phyloP scores from a whole-genome alignment of 345 rosid genomes.

The Pistacia integerrima region DNA sequence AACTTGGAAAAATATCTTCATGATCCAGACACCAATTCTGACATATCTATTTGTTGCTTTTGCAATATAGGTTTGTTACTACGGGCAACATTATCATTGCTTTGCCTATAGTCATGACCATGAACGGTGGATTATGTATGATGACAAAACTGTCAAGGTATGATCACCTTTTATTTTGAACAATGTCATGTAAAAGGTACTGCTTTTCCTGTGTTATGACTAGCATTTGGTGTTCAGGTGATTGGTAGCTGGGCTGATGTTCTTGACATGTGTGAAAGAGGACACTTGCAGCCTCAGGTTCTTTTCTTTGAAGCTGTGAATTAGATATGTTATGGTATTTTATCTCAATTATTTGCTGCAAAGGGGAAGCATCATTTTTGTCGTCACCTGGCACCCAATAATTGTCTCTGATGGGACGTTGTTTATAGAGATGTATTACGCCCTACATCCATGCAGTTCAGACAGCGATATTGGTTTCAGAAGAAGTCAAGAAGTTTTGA shows the following conservation, averaged over 20 bases:
- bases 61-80: conserved; percentile 85
- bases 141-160: conserved; percentile 95
- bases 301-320: conserved; percentile 81
- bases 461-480: conserved; percentile 20
- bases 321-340: conserved; percentile 30
- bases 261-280: conserved; percentile 73
- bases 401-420: conserved; percentile 20
- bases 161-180: conserved; percentile 12
- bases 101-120: conserved; percentile 82
- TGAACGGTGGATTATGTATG: conserved; percentile 87
- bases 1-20: neutral
- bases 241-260: conserved; percentile 90
- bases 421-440: conserved; percentile 22
- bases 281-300: conserved; percentile 97
- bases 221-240: conserved; percentile 47
- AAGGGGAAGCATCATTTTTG: conserved; percentile 16
- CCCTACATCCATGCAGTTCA: conserved; percentile 27
- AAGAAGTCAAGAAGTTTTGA: conserved; percentile 23
- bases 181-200: neutral
- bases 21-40: neutral
- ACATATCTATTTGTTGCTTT: conserved; percentile 7
- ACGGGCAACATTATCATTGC: conserved; percentile 98
- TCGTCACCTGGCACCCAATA: conserved; percentile 17
- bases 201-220: conserved; percentile 13
- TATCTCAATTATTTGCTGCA: conserved; percentile 26